A percentile compares a stretch with the other conserved stretches of the same genome.
These are phyloP conservation scores for Aethionema arabicum DNA, from an alignment of 345 rosid genomes.

Conservation along the genomic window DNA sequence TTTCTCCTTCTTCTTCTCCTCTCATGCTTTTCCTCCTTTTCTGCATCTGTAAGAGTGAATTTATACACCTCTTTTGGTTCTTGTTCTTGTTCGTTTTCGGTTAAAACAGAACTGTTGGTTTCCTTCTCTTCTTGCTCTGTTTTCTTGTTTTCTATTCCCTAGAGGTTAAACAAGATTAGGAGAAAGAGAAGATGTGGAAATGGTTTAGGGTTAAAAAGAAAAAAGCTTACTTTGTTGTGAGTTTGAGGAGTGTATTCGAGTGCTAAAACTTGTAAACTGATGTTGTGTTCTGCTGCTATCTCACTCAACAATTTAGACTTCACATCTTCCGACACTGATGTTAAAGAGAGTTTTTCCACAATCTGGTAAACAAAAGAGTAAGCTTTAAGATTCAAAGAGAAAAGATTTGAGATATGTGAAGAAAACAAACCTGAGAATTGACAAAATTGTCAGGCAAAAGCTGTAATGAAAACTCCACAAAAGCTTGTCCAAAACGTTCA, in stretches of 20 bases:
- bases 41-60: constrained; percentile 13
- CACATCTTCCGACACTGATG: constrained; percentile 48
- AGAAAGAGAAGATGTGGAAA: background rate
- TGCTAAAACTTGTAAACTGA: constrained; percentile 44
- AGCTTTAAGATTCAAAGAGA: no score
- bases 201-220: background rate
- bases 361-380: constrained; percentile 34
- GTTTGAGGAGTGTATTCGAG: constrained; percentile 48
- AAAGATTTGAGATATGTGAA: background rate
- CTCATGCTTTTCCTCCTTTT: constrained; percentile 7
- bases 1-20: background rate
- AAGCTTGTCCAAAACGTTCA: constrained; percentile 61
- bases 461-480: constrained; percentile 50
- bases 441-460: constrained; percentile 61
- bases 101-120: background rate
- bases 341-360: constrained; percentile 49
- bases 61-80: constrained; percentile 12
- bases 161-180: background rate
- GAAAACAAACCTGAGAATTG: constrained; percentile 52
- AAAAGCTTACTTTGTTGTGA: constrained; percentile 19
- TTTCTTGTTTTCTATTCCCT: background rate
- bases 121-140: constrained; percentile 10
- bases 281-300: constrained; percentile 44
- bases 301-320: constrained; percentile 55
- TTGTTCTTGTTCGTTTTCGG: no score